Conservation (phyloP, 2,329 filamentous ascomycete species). For the Tolypocladium amazonense region DNA sequence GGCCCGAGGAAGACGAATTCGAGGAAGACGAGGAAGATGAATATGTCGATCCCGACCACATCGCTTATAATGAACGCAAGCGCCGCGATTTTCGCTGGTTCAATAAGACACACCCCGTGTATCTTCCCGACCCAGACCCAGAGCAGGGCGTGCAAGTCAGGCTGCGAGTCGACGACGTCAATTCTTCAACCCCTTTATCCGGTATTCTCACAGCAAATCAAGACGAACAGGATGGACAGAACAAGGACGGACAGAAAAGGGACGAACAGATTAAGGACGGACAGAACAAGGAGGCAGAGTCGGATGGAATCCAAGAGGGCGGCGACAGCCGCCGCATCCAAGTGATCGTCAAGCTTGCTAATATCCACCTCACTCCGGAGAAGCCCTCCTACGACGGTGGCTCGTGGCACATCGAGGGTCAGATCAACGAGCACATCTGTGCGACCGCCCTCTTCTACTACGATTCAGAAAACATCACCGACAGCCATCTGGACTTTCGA, state of each 20-base stretch:
- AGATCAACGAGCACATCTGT: too few species aligned
- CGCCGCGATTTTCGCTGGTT: background rate
- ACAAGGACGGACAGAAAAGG: too few species aligned
- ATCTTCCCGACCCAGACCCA: background rate
- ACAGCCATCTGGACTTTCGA: constrained; percentile 38
- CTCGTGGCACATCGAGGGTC: too few species aligned
- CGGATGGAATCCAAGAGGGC: background rate
- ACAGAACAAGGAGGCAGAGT: background rate
- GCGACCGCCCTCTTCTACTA: constrained; percentile 10
- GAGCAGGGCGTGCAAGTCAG: background rate
- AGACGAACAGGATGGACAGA: background rate
- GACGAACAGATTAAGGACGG: too few species aligned
- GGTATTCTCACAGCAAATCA: constrained; percentile 6
- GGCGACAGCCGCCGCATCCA: constrained; percentile 4
- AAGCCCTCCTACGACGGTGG: too few species aligned
- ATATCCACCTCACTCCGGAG: too few species aligned
- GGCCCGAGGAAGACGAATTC: background rate
- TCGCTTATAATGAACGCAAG: background rate
- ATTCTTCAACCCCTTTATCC: background rate
- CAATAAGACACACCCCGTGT: background rate
- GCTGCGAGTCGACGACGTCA: background rate
- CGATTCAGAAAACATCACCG: constrained; percentile 48
- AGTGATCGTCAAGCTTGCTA: too few species aligned
- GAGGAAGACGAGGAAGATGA: background rate
- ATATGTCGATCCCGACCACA: background rate